phyloP scores from a whole-genome alignment of 306 rosid genomes.

The Lathyrus sativus region DNA sequence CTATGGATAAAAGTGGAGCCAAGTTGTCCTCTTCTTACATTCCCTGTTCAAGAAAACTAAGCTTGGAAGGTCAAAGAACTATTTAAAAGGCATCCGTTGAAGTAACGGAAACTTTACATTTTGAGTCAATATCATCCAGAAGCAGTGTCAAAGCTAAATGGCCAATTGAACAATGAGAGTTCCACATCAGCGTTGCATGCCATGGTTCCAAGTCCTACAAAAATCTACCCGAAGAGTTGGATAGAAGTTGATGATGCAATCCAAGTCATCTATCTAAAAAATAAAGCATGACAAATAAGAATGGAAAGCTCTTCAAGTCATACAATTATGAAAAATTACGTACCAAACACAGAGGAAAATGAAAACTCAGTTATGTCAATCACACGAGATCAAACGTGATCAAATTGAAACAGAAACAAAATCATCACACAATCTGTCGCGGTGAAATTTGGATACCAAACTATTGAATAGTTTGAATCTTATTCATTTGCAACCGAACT shows the following conservation, averaged over 20 bases:
- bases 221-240: conserved; percentile 48
- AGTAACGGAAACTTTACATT: conserved; percentile 39
- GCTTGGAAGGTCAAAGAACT: conserved; percentile 76
- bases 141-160: conserved; percentile 39
- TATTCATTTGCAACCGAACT: no score
- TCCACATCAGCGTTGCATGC: neutral
- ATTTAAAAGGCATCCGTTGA: conserved; percentile 55
- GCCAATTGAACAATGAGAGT: conserved; percentile 45
- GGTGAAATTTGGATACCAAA: no score
- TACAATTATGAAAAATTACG: no score
- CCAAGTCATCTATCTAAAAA: no score
- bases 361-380: no score
- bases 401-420: no score
- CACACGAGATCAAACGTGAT: no score
- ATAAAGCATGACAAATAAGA: no score
- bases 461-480: no score
- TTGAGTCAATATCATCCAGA: conserved; percentile 46
- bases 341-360: no score
- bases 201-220: conserved; percentile 69
- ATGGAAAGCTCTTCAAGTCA: no score
- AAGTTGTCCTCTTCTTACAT: conserved; percentile 54
- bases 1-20: conserved; percentile 47
- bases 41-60: conserved; percentile 63
- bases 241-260: conserved; percentile 43
- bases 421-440: no score